Evolutionary conservation across 352 stramenopile genomes (phyloP), one percentile per base, ranked within the genome.

Genomic region (Globisporangium sylvaticum): DNA sequence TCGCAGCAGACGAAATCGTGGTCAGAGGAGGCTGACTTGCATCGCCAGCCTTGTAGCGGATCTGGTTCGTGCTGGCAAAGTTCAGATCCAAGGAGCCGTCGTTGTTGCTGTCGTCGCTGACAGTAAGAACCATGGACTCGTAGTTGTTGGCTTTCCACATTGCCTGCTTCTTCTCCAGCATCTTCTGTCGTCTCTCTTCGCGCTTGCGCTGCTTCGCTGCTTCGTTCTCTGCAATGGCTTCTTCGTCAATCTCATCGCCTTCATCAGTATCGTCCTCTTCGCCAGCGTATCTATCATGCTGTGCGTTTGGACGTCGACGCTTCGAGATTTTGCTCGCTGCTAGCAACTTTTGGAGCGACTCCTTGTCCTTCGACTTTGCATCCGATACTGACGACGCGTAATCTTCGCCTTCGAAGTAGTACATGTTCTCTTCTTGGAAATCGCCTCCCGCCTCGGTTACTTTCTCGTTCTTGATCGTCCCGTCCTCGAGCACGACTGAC

Each of bases 371-470:
- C 4, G 37, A 57, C 48, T 81, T 87, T 5, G 57, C 64, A 52
- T 54, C 75, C 50, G 75, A 60, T 3, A 69, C 70, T 18, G 77
- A 48, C 42, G 18, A 82, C 20, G 77, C 81, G 59, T 91, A 91
- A 62, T 94, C 83, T 68, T 88, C 77, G 25, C 85, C 85, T 58
- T 94, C 83, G 69, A 91, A 94, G 58, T 90, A 92, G 70, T 94
- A 91, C 80, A 94, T 94, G 48, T 92, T 91, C 31, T 91, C 85
- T 54, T 90, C 85, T 5, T 66, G 72, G 27, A 91, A 81, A 62
- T 90, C 81, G 9, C 81, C 81, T 55, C 77, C 81, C 0, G 77
- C 78, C 31, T 84, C 77, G 4, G 82, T 75, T 24, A 91, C 60
- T 8, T 78, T 73, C 29, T 91, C 81, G 55, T 64, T 83, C 62